phyloP scores from a whole-genome alignment of 2,329 filamentous ascomycete genomes.

The Blumeria hordei region DNA sequence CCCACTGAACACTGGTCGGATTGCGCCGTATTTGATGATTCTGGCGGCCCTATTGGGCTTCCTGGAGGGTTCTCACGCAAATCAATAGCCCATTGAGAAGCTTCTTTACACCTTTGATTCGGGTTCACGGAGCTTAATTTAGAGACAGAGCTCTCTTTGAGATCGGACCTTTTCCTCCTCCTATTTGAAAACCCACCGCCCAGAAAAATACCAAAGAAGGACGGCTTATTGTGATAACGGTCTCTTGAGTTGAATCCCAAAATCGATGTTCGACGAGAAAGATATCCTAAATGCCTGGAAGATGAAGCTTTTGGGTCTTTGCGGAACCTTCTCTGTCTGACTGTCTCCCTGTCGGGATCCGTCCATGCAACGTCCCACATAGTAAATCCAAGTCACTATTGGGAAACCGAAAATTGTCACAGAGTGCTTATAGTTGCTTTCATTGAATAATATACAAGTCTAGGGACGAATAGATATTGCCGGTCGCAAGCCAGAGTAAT shows the following conservation, averaged over 20 bases:
- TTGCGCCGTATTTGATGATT: not conserved
- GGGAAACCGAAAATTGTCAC: no score
- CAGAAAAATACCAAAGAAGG: slow-evolving; percentile 5
- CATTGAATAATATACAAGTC: no score
- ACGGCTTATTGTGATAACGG: slow-evolving; percentile 2
- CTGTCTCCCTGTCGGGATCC: slow-evolving; percentile 13
- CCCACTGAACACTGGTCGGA: not conserved
- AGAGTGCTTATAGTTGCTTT: no score
- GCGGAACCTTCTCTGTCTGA: slow-evolving; percentile 12
- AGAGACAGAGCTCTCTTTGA: not conserved
- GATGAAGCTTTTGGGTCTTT: slow-evolving; percentile 1
- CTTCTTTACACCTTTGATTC: not conserved
- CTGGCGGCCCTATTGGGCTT: not conserved
- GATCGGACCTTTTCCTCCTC: not conserved
- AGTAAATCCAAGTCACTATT: not conserved
- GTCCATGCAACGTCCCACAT: slow-evolving; percentile 16
- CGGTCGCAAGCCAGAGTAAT: not conserved
- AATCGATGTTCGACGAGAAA: slow-evolving; percentile 4
- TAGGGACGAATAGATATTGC: not conserved
- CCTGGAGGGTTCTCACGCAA: not conserved
- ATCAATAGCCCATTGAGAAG: not conserved
- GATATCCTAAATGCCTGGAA: not conserved
- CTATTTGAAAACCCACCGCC: not conserved
- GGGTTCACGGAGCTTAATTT: not conserved
- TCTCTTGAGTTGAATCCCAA: slow-evolving; percentile 4